phyloP scores from a whole-genome alignment of 2,329 filamentous ascomycete genomes.

The Stachybotrys chartarum region DNA sequence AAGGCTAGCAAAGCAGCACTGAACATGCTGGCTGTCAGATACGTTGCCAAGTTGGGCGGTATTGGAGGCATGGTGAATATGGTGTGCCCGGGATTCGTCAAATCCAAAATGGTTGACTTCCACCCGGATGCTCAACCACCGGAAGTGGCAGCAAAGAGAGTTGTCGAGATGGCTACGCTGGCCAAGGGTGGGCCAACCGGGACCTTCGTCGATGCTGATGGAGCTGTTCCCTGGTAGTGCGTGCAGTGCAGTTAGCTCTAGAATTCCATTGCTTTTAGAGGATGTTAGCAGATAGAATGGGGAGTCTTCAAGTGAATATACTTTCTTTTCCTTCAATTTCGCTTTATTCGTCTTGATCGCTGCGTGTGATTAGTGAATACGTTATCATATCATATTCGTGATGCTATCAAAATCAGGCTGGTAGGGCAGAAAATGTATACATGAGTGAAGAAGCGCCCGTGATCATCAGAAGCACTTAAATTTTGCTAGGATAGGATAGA shows the following conservation, averaged over 20 bases:
- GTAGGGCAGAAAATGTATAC: no score
- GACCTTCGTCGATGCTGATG: conserved; percentile 17
- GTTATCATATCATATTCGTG: no score
- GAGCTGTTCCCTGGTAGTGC: conserved; percentile 11
- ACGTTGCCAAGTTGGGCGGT: conserved; percentile 19
- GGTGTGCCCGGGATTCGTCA: conserved; percentile 29
- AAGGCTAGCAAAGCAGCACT: conserved; percentile 33
- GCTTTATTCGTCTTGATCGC: no score
- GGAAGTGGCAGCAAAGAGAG: conserved; percentile 18
- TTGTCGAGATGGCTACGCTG: conserved; percentile 22
- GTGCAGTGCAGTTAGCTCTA: not conserved
- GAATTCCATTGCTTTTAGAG: not conserved
- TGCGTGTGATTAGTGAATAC: no score
- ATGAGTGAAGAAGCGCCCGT: no score
- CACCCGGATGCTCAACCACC: conserved; percentile 7
- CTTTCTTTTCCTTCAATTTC: no score
- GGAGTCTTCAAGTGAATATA: no score
- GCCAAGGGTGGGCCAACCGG: conserved; percentile 19
- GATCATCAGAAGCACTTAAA: no score
- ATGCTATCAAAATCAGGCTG: no score
- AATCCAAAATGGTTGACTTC: conserved; percentile 17
- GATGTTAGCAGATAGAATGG: not conserved
- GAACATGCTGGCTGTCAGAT: conserved; percentile 31
- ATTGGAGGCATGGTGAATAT: conserved; percentile 24
- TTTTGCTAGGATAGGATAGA: no score